Evolutionary conservation across 1,139 yeast genomes (phyloP).

Genomic region (Suhomyces ambrosiae): DNA sequence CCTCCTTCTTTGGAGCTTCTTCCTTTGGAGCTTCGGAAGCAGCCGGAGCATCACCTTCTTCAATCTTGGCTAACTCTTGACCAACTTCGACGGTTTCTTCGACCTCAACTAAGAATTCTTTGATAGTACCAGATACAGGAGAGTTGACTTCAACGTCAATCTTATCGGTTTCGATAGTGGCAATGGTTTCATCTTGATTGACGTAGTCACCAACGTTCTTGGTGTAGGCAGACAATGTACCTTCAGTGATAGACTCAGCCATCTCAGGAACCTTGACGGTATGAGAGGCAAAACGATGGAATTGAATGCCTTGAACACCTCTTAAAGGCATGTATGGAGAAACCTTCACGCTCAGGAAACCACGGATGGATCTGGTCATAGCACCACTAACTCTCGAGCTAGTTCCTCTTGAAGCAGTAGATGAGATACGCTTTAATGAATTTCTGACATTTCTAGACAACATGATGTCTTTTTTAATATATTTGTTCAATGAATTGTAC

Average conservation of each 20-base stretch:
- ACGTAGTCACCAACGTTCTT: slow-evolving; percentile 89
- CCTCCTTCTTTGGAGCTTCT: slow-evolving; percentile 26
- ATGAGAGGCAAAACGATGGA: slow-evolving; percentile 43
- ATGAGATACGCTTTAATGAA: slow-evolving; percentile 19
- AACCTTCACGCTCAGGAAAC: slow-evolving; percentile 6
- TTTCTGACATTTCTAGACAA: slow-evolving; percentile 21
- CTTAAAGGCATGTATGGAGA: slow-evolving; percentile 7
- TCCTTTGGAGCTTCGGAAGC: slow-evolving; percentile 49
- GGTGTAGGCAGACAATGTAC: slow-evolving; percentile 81
- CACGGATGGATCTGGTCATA: slow-evolving; percentile 8
- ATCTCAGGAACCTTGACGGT: slow-evolving; percentile 92
- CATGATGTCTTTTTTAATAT: slow-evolving; percentile 11
- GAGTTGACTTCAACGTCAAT: slow-evolving; percentile 97
- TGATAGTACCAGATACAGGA: slow-evolving; percentile 88
- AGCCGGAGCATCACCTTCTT: slow-evolving; percentile 84
- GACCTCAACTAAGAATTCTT: slow-evolving; percentile 77
- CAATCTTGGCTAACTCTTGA: slow-evolving; percentile 86
- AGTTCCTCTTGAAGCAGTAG: slow-evolving; percentile 12
- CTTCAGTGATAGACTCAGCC: slow-evolving; percentile 99
- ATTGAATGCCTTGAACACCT: slow-evolving; percentile 14
- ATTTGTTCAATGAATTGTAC: slow-evolving; percentile 1
- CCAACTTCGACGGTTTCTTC: slow-evolving; percentile 98
- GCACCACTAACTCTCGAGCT: slow-evolving; percentile 8
- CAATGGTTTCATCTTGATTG: slow-evolving; percentile 84
- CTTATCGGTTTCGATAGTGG: slow-evolving; percentile 98